phyloP scores from a whole-genome alignment of 805 yeast species.

The Kuraishia piskuri region DNA sequence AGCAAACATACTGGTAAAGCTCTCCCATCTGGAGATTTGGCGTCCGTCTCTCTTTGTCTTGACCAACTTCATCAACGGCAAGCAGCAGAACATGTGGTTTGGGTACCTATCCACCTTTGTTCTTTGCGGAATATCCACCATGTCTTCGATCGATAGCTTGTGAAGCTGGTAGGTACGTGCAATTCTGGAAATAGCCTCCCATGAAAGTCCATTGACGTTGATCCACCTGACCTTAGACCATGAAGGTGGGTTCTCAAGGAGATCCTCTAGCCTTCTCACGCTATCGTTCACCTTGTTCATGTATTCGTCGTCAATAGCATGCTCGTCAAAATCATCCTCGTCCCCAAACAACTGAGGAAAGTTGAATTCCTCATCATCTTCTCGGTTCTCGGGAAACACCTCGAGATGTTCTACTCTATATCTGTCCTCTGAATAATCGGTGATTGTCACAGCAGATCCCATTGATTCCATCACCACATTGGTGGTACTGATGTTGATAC shows the following conservation, averaged over 20 bases:
- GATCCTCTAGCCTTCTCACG: conserved; percentile 20
- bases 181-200: conserved; percentile 46
- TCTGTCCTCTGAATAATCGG: conserved; percentile 38
- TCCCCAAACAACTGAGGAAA: conserved; percentile 3
- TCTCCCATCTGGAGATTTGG: not conserved
- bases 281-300: conserved; percentile 12
- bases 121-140: conserved; percentile 55
- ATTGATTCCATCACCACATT: conserved; percentile 40
- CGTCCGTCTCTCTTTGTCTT: conserved; percentile 13
- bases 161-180: conserved; percentile 38
- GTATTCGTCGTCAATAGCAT: conserved; percentile 4
- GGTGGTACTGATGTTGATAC: conserved; percentile 42
- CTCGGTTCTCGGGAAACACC: conserved; percentile 16
- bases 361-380: conserved; percentile 7
- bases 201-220: conserved; percentile 51
- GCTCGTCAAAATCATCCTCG: conserved; percentile 3
- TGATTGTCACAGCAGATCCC: conserved; percentile 45
- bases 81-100: conserved; percentile 41
- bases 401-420: conserved; percentile 37
- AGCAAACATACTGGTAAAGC: not conserved
- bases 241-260: conserved; percentile 27
- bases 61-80: conserved; percentile 42
- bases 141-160: conserved; percentile 49
- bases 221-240: conserved; percentile 51
- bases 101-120: conserved; percentile 49